Evolutionary conservation across 2,329 filamentous ascomycete species (phyloP).

Genomic region (Sporothrix luriei): DNA sequence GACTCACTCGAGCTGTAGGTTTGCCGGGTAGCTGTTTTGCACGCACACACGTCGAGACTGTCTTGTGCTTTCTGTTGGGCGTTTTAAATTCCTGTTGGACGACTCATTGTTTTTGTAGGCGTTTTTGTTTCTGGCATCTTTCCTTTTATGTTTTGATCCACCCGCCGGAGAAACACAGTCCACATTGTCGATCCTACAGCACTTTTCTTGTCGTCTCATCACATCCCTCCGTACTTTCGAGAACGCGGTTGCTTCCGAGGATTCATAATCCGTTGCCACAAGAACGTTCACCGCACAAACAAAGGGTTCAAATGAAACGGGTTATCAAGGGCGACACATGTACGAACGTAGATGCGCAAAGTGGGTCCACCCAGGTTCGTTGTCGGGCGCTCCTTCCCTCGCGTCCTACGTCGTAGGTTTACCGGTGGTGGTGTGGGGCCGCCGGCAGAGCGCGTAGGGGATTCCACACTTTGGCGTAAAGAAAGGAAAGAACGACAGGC

Average conservation of each 20-base stretch:
- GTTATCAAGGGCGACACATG: not conserved
- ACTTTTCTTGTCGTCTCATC: not conserved
- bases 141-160: no score
- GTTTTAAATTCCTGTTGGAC: no score
- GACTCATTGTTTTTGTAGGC: no score
- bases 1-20: no score
- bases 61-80: no score
- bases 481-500: conserved; percentile 4
- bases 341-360: not conserved
- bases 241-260: conserved; percentile 6
- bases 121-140: no score
- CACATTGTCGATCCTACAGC: not conserved
- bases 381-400: not conserved
- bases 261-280: not conserved
- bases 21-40: no score
- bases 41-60: no score
- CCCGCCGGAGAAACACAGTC: not conserved
- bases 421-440: conserved; percentile 26
- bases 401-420: conserved; percentile 9
- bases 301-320: not conserved
- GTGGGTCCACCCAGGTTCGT: not conserved
- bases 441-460: not conserved
- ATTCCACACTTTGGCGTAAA: not conserved
- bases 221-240: not conserved
- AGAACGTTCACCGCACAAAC: not conserved